Base-by-base conservation (phyloP, 1,284 basidiomycete species). In the Puccinia hordei region DNA sequence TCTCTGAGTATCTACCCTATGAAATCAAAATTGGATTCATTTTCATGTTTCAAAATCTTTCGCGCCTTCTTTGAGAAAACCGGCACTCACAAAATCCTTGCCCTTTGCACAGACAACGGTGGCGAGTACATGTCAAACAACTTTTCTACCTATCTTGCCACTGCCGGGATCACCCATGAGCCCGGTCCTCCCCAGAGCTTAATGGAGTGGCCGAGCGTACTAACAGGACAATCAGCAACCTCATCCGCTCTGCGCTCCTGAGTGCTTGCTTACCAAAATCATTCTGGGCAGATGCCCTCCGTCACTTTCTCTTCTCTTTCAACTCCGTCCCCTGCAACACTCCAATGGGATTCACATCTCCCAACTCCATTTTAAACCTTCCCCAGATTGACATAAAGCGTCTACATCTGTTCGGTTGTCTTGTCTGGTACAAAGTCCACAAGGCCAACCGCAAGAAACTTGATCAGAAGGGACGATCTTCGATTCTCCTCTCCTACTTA, bases 201-300 rank as follows among this genome's bases (percentile, higher is more conserved):
- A 71, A 71, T 71, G 68, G 68, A 13, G 41, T 71, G 5, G 30
- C 68, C 46, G 24, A n/a, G n/a, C n/a, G n/a, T n/a, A n/a, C n/a
- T n/a, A n/a, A n/a, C n/a, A n/a, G n/a, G n/a, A n/a, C n/a, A n/a
- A n/a, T n/a, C n/a, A n/a, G n/a, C n/a, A n/a, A n/a, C n/a, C n/a
- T n/a, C n/a, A n/a, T n/a, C n/a, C n/a, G n/a, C n/a, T n/a, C n/a
- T n/a, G n/a, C n/a, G n/a, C n/a, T n/a, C n/a, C n/a, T n/a, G n/a
- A n/a, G n/a, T n/a, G n/a, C n/a, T n/a, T n/a, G n/a, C n/a, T n/a
- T n/a, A n/a, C n/a, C n/a, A n/a, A n/a, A n/a, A n/a, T n/a, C n/a
- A n/a, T n/a, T n/a, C n/a, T n/a, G n/a, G n/a, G n/a, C n/a, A n/a
- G n/a, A n/a, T n/a, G n/a, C n/a, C n/a, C n/a, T n/a, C n/a, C n/a